Percentiles rank a stretch among this genome's conserved stretches.
phyloP scores from a whole-genome alignment of 2,329 filamentous ascomycete genomes.

The Fusarium piperis region DNA sequence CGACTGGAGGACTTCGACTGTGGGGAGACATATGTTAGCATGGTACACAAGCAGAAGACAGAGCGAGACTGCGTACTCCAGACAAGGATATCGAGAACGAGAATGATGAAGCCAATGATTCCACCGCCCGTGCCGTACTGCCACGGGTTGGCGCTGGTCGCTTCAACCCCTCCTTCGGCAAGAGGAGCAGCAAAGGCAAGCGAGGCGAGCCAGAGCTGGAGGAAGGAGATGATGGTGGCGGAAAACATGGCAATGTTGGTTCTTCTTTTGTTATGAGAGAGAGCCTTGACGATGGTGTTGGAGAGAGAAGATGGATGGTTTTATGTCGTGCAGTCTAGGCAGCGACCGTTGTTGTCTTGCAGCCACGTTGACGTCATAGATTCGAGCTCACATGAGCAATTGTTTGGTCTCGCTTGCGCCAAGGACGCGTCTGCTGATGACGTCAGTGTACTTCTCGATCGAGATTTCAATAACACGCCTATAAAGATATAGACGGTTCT shows the following conservation, averaged over 20 bases:
- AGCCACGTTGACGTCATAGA: background rate
- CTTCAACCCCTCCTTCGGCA: constrained; percentile 41
- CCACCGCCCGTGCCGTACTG: constrained; percentile 71
- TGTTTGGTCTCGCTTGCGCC: background rate
- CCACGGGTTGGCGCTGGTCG: constrained; percentile 57
- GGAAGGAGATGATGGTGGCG: constrained; percentile 28
- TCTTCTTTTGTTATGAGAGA: background rate
- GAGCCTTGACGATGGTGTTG: background rate
- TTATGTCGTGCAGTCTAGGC: background rate
- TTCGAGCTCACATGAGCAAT: background rate
- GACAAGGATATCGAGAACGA: constrained; percentile 70
- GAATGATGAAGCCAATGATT: constrained; percentile 67
- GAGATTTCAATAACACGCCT: background rate
- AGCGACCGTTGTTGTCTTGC: background rate
- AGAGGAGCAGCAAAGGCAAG: constrained; percentile 58
- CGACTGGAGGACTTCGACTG: constrained; percentile 73
- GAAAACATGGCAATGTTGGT: constrained; percentile 21
- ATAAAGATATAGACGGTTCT: background rate
- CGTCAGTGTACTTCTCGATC: background rate
- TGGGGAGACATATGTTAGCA: background rate
- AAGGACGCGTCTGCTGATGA: background rate
- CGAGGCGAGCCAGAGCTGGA: constrained; percentile 56
- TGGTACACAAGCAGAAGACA: constrained; percentile 7
- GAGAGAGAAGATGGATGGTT: background rate
- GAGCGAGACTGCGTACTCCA: constrained; percentile 61